Conservation (phyloP, 2,329 filamentous ascomycete genomes). For the Ascochyta rabiei region DNA sequence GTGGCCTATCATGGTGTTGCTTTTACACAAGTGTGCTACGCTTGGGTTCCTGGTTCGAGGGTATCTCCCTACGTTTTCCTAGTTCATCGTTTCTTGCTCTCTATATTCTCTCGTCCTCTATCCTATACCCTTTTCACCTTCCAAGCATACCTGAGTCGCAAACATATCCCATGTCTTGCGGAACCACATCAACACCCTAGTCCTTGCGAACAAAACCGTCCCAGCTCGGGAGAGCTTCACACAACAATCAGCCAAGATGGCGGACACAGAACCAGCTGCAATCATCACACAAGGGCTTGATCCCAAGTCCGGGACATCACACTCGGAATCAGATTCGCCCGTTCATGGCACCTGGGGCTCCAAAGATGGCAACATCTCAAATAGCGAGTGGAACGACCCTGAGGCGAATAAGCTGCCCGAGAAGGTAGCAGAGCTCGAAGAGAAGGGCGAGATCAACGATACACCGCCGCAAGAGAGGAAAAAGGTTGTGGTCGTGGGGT, state of each 20-base stretch:
- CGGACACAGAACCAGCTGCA: conserved; percentile 20
- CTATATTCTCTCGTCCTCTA: background rate
- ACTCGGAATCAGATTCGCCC: conserved; percentile 29
- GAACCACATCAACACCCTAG: background rate
- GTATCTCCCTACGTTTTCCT: background rate
- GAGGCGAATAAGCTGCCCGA: conserved; percentile 55
- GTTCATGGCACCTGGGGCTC: conserved; percentile 34
- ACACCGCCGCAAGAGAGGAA: conserved; percentile 54
- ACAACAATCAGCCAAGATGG: conserved; percentile 19
- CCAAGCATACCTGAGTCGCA: background rate
- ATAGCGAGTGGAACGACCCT: conserved; percentile 54
- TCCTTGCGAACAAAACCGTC: background rate
- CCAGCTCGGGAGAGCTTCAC: conserved; percentile 1
- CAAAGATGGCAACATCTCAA: conserved; percentile 48
- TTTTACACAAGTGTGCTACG: background rate
- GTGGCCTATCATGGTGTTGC: conserved; percentile 12
- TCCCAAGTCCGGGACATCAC: conserved; percentile 39
- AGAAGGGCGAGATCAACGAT: conserved; percentile 37
- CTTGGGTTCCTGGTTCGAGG: background rate
- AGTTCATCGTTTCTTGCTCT: background rate
- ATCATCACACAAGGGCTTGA: conserved; percentile 44
- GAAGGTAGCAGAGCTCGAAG: conserved; percentile 45
- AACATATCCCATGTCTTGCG: background rate
- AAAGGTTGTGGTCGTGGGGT: conserved; percentile 79
- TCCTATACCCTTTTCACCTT: background rate